Conservation (phyloP, 176 grass and related monocot genomes). For the Typha latifolia region DNA sequence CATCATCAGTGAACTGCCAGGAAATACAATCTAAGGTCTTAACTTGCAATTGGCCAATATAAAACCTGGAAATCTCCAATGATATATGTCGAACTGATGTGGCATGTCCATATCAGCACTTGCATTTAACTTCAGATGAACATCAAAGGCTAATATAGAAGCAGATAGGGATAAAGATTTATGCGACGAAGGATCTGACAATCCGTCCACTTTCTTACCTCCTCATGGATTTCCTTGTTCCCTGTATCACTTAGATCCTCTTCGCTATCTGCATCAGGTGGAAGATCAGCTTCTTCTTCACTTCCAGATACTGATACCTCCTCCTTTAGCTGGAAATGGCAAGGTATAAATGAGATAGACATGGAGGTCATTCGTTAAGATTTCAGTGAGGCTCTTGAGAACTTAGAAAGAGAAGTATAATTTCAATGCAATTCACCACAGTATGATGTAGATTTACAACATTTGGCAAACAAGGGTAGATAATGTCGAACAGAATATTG, state of each 20-base stretch:
- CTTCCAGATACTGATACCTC: slow-evolving; percentile 58
- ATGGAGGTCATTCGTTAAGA: neutral
- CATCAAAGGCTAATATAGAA: neutral
- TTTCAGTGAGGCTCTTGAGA: neutral
- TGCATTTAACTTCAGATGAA: too few relatives aligned
- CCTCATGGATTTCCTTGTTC: slow-evolving; percentile 43
- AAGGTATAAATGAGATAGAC: slow-evolving; percentile 3
- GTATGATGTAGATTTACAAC: too few relatives aligned
- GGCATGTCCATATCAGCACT: too few relatives aligned
- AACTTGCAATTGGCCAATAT: too few relatives aligned
- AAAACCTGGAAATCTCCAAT: too few relatives aligned
- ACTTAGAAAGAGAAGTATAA: neutral
- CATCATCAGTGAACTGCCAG: neutral
- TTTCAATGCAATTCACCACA: neutral
- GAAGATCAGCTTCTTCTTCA: slow-evolving; percentile 65
- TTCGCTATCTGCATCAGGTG: slow-evolving; percentile 48
- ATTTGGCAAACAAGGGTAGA: too few relatives aligned
- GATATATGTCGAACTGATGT: too few relatives aligned
- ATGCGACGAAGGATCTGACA: too few relatives aligned
- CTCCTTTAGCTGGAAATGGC: slow-evolving; percentile 47
- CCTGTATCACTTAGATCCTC: slow-evolving; percentile 61
- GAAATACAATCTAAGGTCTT: too few relatives aligned
- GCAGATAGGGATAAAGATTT: neutral
- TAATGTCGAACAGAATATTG: too few relatives aligned
- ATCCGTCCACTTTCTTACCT: neutral